Conservation (phyloP, 148 eudicot genomes). For the Suaeda aralocaspica region DNA sequence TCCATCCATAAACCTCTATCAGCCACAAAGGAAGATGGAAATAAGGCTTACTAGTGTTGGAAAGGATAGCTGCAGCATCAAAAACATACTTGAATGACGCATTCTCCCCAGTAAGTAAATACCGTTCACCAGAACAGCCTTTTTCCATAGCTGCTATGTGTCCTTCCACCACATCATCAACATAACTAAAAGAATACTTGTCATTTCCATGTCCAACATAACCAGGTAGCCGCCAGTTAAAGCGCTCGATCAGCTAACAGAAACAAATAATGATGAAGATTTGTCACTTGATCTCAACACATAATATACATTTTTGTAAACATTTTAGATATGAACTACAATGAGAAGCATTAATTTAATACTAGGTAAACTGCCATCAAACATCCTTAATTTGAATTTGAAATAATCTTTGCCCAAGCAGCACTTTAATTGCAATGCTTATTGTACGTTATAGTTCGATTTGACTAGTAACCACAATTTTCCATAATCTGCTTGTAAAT, state of each 20-base stretch:
- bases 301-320: too few species aligned
- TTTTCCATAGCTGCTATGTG: conserved; percentile 69
- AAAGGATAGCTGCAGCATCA: conserved; percentile 62
- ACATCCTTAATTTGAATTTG: too few species aligned
- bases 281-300: too few species aligned
- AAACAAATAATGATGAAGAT: too few species aligned
- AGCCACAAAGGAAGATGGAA: conserved; percentile 49
- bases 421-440: too few species aligned
- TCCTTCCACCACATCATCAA: conserved; percentile 87
- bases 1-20: conserved; percentile 66
- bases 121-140: conserved; percentile 77
- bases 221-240: conserved; percentile 80
- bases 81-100: conserved; percentile 82
- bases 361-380: too few species aligned
- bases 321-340: too few species aligned
- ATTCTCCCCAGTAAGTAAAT: conserved; percentile 91
- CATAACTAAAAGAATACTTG: conserved; percentile 66
- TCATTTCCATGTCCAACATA: conserved; percentile 73
- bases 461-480: too few species aligned
- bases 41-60: conserved; percentile 57
- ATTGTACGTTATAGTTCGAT: too few species aligned
- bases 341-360: too few species aligned
- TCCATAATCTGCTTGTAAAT: too few species aligned
- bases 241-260: conserved; percentile 72
- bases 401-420: too few species aligned